Evolutionary conservation across 2,329 filamentous ascomycete genomes (phyloP), one percentile per base, ranked within the genome.

Genomic region (Fusarium sp.): DNA sequence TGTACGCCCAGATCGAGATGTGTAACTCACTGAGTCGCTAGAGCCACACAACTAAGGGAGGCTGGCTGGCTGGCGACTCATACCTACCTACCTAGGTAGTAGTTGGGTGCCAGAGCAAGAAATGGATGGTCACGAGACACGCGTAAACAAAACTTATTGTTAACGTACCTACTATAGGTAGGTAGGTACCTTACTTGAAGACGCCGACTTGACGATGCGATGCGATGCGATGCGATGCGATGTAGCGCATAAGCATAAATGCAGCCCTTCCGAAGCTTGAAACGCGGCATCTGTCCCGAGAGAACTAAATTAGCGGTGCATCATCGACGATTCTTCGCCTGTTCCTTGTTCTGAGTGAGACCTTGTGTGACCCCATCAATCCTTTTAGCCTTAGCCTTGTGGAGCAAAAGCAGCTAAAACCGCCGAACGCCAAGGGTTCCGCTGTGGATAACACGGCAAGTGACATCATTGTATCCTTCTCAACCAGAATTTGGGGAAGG

Each of bases 401-500:
- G 38, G 56, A 51, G 56, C 47, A 48, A 55, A 58, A 57, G 42
- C 49, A 73, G 58, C 47, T 41, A 70, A 36, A 54, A 59, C 15
- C 35, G 18, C 61, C 54, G 39, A 65, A 36, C 58, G 72, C 56
- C 72, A 72, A 75, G 72, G 62, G 67, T 41, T 36, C 59, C 47
- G 59, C 41, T 52, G 44, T 65, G 51, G 60, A 59, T 61, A 60
- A 45, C 44, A 45, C 60, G 69, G 61, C 62, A 70, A 72, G 69
- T 75, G 72, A 75, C 72, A 69, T 75, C 72, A 75, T 72, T 55
- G 49, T 31, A 28, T 59, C 28, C 24, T 45, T 52, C 17, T 39
- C 41, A 55, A 47, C 59, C 66, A 70, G 62, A 66, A 66, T 68
- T 70, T 66, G 38, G 62, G 52, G 52, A 55, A 65, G 45, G 38